Percentiles rank a stretch among this genome's conserved stretches.
Evolutionary conservation across 768 basidiomycete genomes (phyloP).

Genomic region (Russula ochroleuca): DNA sequence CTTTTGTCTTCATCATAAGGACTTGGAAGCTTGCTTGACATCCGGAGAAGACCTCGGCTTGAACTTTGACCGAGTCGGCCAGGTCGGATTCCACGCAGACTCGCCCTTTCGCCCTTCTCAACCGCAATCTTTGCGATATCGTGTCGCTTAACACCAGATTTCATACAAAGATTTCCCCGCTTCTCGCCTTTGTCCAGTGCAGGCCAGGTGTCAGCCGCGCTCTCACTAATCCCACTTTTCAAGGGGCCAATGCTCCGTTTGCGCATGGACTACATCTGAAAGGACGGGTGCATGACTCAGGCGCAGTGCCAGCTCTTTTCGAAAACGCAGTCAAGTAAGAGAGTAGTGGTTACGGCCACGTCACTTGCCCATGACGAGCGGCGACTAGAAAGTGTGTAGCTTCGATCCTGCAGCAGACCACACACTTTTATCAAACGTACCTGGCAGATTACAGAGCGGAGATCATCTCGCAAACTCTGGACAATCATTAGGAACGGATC

Average conservation of each 20-base stretch:
- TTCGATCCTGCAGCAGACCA: not conserved
- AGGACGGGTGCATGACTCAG: not conserved
- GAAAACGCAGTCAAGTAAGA: not conserved
- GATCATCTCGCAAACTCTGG: not conserved
- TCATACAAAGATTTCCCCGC: not conserved
- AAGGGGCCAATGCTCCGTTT: not conserved
- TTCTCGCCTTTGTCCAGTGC: not conserved
- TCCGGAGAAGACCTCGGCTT: not conserved
- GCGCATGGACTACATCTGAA: not conserved
- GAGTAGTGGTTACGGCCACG: not conserved
- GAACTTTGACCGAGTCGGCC: not conserved
- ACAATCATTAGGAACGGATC: not conserved
- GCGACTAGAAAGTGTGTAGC: not conserved
- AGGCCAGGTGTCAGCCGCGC: not conserved
- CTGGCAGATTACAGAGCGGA: not conserved
- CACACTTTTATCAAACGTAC: not conserved
- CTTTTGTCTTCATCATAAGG: not conserved
- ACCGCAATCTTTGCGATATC: not conserved
- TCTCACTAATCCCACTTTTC: not conserved
- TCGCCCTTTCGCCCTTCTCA: not conserved
- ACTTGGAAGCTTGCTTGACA: not conserved
- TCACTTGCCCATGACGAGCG: not conserved
- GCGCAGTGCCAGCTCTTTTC: not conserved
- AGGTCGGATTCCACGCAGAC: not conserved
- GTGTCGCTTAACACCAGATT: not conserved